phyloP scores from a whole-genome alignment of 306 rosid species.

The Dryas alaskensis region DNA sequence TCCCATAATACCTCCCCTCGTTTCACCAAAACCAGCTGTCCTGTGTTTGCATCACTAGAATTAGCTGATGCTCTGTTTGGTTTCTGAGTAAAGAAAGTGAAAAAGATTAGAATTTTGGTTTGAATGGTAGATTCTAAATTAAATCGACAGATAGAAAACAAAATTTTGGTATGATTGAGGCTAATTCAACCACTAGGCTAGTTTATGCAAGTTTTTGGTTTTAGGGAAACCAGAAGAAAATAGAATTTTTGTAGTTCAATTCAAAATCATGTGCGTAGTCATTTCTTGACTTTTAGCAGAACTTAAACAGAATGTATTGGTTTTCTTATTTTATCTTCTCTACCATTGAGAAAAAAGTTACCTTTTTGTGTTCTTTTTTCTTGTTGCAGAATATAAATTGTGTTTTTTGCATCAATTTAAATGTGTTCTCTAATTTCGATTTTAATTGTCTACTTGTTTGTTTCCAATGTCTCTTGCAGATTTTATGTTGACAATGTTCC shows the following conservation, averaged over 20 bases:
- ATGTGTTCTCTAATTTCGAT: not conserved
- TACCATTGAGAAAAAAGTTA: no score
- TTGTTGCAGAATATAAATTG: not conserved
- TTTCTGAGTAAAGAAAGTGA: not conserved
- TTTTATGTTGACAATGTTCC: slow-evolving; percentile 84
- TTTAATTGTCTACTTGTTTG: slow-evolving; percentile 12
- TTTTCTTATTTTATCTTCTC: no score
- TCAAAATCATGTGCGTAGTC: not conserved
- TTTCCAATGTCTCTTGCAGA: slow-evolving; percentile 42
- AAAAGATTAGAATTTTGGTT: not conserved
- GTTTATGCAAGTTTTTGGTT: not conserved
- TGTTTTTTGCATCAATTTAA: not conserved
- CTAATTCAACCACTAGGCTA: not conserved
- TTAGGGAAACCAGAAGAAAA: not conserved
- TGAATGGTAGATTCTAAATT: not conserved
- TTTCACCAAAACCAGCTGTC: slow-evolving; percentile 43
- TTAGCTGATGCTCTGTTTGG: slow-evolving; percentile 1
- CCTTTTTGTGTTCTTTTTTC: not conserved
- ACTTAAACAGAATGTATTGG: not conserved
- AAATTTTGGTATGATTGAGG: not conserved
- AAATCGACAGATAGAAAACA: not conserved
- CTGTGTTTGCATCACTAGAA: not conserved
- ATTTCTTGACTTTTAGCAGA: not conserved
- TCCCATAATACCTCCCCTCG: slow-evolving; percentile 29
- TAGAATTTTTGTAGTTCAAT: not conserved